phyloP scores from a whole-genome alignment of 192 early-diverging fungal genomes.

The Podila horticola region DNA sequence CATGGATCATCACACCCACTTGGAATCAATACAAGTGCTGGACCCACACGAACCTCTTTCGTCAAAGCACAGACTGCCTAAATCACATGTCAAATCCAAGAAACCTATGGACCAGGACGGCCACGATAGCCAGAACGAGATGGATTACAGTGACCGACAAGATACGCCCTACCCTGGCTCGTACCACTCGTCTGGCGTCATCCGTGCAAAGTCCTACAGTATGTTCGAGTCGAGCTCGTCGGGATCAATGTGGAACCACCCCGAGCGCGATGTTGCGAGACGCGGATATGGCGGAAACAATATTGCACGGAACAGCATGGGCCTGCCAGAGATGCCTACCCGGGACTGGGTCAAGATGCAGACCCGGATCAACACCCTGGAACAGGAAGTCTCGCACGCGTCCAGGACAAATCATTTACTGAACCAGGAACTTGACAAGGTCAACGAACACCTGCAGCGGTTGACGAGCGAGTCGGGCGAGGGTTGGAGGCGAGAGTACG shows the following conservation, averaged over 20 bases:
- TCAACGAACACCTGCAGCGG: conserved; percentile 13
- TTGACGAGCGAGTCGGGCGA: conserved; percentile 3
- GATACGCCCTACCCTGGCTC: neutral
- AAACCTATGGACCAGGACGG: neutral
- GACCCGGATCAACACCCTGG: conserved; percentile 31
- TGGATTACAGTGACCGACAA: neutral
- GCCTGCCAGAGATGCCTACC: conserved; percentile 24
- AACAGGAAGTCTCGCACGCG: conserved; percentile 23
- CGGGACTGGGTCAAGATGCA: conserved; percentile 45
- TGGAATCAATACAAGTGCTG: too few species aligned
- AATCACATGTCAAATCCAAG: too few species aligned
- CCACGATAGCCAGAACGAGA: conserved; percentile 1
- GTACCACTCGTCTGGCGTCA: conserved; percentile 16
- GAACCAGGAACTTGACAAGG: conserved; percentile 37
- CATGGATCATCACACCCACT: neutral
- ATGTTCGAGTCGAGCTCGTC: conserved; percentile 10
- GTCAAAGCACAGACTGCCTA: too few species aligned
- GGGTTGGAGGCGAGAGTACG: conserved; percentile 36
- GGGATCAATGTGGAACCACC: neutral
- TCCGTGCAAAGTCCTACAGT: conserved; percentile 26
- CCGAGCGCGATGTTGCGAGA: neutral
- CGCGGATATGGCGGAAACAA: neutral
- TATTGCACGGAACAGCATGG: neutral
- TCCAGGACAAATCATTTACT: conserved; percentile 31
- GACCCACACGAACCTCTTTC: too few species aligned